Percentiles rank a stretch among this genome's conserved stretches.
These are phyloP conservation scores for Solanum gracilifrons DNA, from an alignment of 257 asterid species.

Conservation along the genomic window DNA sequence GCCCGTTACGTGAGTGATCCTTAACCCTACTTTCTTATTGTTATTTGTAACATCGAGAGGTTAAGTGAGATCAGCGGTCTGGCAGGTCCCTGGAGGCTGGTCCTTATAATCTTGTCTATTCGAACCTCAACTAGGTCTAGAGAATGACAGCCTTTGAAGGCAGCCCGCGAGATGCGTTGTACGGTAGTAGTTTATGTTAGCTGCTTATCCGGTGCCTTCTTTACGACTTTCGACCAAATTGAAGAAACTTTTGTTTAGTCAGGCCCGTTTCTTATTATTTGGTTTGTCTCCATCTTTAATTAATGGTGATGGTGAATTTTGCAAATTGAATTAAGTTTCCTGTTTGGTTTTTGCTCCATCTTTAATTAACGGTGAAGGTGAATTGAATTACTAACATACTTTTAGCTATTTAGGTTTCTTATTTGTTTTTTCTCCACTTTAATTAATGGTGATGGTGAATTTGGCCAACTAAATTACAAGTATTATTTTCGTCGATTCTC, in stretches of 20 bases:
- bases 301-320: background rate
- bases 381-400: background rate
- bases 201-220: background rate
- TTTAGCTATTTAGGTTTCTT: background rate
- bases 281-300: background rate
- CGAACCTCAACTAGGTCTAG: background rate
- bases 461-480: background rate
- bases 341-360: background rate
- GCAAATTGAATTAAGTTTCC: background rate
- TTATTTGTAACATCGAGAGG: background rate
- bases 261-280: background rate
- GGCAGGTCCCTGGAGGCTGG: background rate
- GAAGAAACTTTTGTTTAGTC: background rate
- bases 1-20: background rate
- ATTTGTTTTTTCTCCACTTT: background rate
- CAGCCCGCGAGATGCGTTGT: background rate
- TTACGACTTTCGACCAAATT: background rate
- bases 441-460: background rate
- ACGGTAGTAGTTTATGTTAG: background rate
- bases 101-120: background rate
- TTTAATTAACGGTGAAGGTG: background rate
- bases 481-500: background rate
- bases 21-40: background rate
- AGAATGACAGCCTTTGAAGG: background rate
- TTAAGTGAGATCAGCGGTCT: background rate